Base-by-base conservation (phyloP, 2,329 filamentous ascomycete genomes). In the Pseudocercospora ulei region DNA sequence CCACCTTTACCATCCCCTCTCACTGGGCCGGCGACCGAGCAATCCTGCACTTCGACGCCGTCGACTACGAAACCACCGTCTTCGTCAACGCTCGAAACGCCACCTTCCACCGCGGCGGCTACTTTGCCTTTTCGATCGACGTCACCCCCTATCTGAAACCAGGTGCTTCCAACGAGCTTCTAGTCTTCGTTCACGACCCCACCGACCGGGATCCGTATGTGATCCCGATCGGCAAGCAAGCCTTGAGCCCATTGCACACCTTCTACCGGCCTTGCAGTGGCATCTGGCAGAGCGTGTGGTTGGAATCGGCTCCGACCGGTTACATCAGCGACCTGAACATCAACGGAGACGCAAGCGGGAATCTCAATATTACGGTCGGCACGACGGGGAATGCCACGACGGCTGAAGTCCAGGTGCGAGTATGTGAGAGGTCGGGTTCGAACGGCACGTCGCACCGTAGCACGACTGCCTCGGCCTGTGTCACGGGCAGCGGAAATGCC, bases 251-350 rank as follows among this genome's bases (percentile, higher is more conserved):
- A 1, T 73, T 76, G 54, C 74, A 71, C 51, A 83, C 83, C 47
- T 83, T 80, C 57, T 83, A 83, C 56, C 74, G 73, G 1, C 74
- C 80, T 0, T 83, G 78, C 60, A 78, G 75, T 26, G 80, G 80
- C 6, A 83, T 84, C 47, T 84, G 80, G 80, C 79, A 83, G 53
- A 71, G 70, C n/a, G 79, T 83, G 0, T 84, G 79, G 79, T 63
- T 84, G 3, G 75, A 78, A 54, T 66, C 71, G n/a, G 75, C 71
- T 0, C 73, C 78, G 0, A 46, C 60, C 0, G 67, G 71, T 34
- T 64, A 76, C 48, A 71, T 82, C 38, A 71, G 69, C 0, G 65
- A 70, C 25, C 60, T 82, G 2, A 72, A 81, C 45, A 52, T 82
- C 9, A 58, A 66, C 16, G 78, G 76, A n/a, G 46, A 51, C 22